phyloP scores from a whole-genome alignment of 257 asterid genomes.

The Solanum gandarillasii region DNA sequence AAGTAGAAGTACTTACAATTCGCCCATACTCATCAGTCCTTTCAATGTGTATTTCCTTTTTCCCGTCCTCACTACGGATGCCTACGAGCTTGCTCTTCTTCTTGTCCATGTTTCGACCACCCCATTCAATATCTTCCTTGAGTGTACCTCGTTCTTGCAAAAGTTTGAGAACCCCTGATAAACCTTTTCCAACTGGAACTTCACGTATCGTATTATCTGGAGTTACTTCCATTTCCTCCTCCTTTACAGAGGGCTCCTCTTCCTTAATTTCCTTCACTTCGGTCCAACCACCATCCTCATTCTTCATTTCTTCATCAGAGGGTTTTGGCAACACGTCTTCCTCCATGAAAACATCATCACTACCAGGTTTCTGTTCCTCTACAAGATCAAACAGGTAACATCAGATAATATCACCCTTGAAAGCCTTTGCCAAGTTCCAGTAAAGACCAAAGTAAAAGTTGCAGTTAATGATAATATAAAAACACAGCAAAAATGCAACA shows the following conservation, averaged over 20 bases:
- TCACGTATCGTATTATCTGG: constrained; percentile 82
- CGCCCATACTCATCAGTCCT: constrained; percentile 95
- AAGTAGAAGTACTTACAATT: constrained; percentile 47
- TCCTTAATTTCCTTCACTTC: constrained; percentile 43
- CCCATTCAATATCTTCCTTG: constrained; percentile 90
- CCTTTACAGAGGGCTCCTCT: constrained; percentile 33
- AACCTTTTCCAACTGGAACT: constrained; percentile 83
- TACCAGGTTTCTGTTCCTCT: constrained; percentile 60
- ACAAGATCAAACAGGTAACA: constrained; percentile 6
- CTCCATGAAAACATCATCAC: constrained; percentile 93
- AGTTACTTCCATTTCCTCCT: constrained; percentile 44
- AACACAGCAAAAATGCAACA: background rate
- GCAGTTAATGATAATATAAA: background rate
- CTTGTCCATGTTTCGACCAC: constrained; percentile 99
- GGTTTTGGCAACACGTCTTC: constrained; percentile 53
- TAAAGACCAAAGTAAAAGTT: background rate
- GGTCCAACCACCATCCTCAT: constrained; percentile 50
- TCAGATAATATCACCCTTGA: background rate
- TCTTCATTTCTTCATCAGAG: constrained; percentile 43
- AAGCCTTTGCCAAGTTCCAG: background rate
- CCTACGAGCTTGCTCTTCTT: constrained; percentile 91
- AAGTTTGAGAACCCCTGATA: constrained; percentile 68
- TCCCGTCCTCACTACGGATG: constrained; percentile 43
- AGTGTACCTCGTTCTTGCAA: constrained; percentile 82
- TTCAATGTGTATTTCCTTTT: constrained; percentile 79